Percentiles rank a stretch among this genome's conserved stretches.
phyloP scores from a whole-genome alignment of 1,284 basidiomycete species.

The Sanghuangporus weigelae region DNA sequence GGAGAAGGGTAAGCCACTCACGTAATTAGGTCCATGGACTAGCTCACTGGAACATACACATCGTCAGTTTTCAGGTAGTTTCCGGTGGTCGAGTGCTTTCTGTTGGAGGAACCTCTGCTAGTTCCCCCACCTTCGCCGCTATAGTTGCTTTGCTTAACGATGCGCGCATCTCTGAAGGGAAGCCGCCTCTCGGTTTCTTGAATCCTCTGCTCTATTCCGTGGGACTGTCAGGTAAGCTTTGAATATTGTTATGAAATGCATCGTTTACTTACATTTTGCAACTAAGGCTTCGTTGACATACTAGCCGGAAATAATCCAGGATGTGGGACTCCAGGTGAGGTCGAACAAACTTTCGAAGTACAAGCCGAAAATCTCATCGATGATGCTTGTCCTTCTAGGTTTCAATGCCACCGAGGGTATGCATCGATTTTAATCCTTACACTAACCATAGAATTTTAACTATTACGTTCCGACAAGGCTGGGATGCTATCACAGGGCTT shows the following conservation, averaged over 20 bases:
- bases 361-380: neutral
- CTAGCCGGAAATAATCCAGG: slow-evolving; percentile 21
- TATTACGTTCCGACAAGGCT: slow-evolving; percentile 3
- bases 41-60: neutral
- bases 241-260: neutral
- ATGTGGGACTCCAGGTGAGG: slow-evolving; percentile 18
- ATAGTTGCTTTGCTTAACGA: slow-evolving; percentile 36
- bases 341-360: neutral
- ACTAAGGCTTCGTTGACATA: slow-evolving; percentile 18
- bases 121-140: slow-evolving; percentile 30
- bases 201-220: slow-evolving; percentile 34
- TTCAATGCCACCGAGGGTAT: slow-evolving; percentile 19
- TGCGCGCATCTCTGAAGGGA: slow-evolving; percentile 26
- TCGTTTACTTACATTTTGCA: neutral
- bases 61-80: slow-evolving; percentile 21
- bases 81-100: slow-evolving; percentile 19
- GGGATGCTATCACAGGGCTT: slow-evolving; percentile 18
- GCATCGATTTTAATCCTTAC: neutral
- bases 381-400: neutral
- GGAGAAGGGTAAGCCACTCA: slow-evolving; percentile 21
- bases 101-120: slow-evolving; percentile 33
- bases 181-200: slow-evolving; percentile 32
- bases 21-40: neutral
- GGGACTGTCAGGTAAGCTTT: slow-evolving; percentile 17
- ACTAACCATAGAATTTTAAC: neutral